phyloP scores from a whole-genome alignment of 345 rosid species.

The Mercurialis annua region DNA sequence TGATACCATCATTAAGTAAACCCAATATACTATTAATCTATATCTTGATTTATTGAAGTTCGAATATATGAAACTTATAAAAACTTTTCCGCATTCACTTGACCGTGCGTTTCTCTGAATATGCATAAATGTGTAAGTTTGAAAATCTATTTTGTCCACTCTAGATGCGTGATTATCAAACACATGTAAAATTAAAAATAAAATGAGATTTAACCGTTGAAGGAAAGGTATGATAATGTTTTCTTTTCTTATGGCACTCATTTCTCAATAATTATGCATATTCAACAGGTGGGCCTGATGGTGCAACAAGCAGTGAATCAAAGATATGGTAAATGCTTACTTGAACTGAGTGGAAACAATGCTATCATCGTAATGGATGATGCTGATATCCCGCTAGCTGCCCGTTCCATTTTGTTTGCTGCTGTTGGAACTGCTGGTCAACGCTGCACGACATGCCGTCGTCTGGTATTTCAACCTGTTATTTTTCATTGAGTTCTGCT shows the following conservation, averaged over 20 bases:
- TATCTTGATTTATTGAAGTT: background rate
- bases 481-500: slow-evolving; percentile 15
- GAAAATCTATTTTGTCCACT: background rate
- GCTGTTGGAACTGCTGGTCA: slow-evolving; percentile 99
- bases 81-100: background rate
- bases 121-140: background rate
- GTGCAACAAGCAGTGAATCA: slow-evolving; percentile 81
- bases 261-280: background rate
- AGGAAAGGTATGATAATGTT: background rate
- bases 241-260: background rate
- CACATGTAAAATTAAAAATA: background rate
- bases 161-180: background rate
- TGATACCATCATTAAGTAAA: background rate
- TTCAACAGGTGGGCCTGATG: slow-evolving; percentile 65
- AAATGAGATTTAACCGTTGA: background rate
- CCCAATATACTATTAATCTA: background rate
- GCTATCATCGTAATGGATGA: slow-evolving; percentile 94
- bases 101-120: background rate
- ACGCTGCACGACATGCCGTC: slow-evolving; percentile 97
- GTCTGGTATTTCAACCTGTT: slow-evolving; percentile 58
- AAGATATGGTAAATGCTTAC: slow-evolving; percentile 88
- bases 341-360: slow-evolving; percentile 93
- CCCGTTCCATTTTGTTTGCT: slow-evolving; percentile 82
- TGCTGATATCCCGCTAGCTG: slow-evolving; percentile 81
- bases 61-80: background rate